Evolutionary conservation across 2,329 filamentous ascomycete genomes (phyloP), one percentile per base, ranked within the genome.

Genomic region (Dryadomyces sulphureus): DNA sequence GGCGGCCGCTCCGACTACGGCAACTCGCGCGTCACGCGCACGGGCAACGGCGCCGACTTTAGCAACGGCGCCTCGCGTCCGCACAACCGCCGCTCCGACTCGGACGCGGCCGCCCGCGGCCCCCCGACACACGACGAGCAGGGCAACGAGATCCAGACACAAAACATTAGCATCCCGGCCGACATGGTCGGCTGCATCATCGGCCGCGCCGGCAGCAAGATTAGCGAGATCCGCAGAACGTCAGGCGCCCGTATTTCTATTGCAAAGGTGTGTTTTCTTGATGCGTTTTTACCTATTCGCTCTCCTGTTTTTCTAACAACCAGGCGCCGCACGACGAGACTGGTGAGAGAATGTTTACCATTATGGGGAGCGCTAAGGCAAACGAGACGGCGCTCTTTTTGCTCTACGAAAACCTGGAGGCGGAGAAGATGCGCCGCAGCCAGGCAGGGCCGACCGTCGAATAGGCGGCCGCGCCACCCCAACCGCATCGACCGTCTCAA

Each of bases 111-210:
- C 52, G 75, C 74, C 54, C 85, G 88, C 52, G 85, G 85, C 47
- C 86, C 85, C 38, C 88, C 87, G 20, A 86, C 86, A 39, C 85
- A 93, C 59, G 89, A 92, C 52, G 90, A 96, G 66, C 93, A 96
- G 53, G 92, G 92, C 52, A 92, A 96, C 62, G 90, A 95, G 65
- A 84, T 96, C 50, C 90, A 95, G 65, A 98, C 92, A 1, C 92
- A 98, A 62, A 98, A 98, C 69, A 98, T 98, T 67, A 95, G 88
- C 72, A 98, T 98, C 58, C 92, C 92, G 22, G 89, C 92, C 41
- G 92, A 98, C 69, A 98, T 98, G 92, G 92, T 98, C 63, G 92
- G 92, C 55, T 98, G 92, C 68, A 98, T 98, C 68, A 98, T 98
- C 62, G 92, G 92, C 54, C 84, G 89, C 53, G 87, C 75, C 46